These are phyloP conservation scores for Chlorella sp. DNA, from an alignment of 139 green algal genomes.

Conservation along the genomic window DNA sequence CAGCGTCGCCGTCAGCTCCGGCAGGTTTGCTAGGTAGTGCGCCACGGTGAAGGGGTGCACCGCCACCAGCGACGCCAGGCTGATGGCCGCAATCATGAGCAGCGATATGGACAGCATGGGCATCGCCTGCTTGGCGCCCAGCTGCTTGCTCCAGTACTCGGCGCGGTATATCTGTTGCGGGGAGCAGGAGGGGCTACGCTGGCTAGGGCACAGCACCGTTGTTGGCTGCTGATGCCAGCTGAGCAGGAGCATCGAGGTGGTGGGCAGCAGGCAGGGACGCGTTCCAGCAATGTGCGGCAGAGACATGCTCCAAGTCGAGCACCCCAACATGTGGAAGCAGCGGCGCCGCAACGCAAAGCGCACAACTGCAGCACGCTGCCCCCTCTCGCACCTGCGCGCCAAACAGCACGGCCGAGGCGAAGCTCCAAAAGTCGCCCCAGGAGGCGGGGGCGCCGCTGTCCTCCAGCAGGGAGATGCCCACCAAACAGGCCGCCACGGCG, in stretches of 20 bases:
- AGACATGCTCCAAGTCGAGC: not conserved
- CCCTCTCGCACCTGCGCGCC: slow-evolving; percentile 41
- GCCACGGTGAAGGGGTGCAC: slow-evolving; percentile 18
- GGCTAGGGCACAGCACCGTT: too few species aligned
- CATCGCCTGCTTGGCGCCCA: slow-evolving; percentile 31
- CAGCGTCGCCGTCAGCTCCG: not conserved
- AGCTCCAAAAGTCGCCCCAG: slow-evolving; percentile 71
- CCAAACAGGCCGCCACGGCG: slow-evolving; percentile 61
- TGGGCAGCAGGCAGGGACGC: not conserved
- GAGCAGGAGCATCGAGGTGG: not conserved
- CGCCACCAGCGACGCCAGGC: slow-evolving; percentile 14
- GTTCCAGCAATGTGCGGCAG: too few species aligned
- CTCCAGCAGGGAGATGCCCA: slow-evolving; percentile 76
- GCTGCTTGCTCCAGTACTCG: slow-evolving; percentile 41
- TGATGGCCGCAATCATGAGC: slow-evolving; percentile 40
- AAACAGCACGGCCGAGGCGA: slow-evolving; percentile 78
- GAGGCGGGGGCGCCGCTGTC: slow-evolving; percentile 48
- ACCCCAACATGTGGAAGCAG: not conserved
- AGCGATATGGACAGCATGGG: slow-evolving; percentile 53
- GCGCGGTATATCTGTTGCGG: slow-evolving; percentile 42
- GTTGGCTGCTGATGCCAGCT: not conserved
- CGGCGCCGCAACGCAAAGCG: not conserved
- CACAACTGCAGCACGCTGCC: not conserved
- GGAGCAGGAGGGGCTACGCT: not conserved
- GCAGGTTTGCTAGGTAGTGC: slow-evolving; percentile 19